Conservation (phyloP, 345 rosid genomes). For the Cochlearia excelsa region DNA sequence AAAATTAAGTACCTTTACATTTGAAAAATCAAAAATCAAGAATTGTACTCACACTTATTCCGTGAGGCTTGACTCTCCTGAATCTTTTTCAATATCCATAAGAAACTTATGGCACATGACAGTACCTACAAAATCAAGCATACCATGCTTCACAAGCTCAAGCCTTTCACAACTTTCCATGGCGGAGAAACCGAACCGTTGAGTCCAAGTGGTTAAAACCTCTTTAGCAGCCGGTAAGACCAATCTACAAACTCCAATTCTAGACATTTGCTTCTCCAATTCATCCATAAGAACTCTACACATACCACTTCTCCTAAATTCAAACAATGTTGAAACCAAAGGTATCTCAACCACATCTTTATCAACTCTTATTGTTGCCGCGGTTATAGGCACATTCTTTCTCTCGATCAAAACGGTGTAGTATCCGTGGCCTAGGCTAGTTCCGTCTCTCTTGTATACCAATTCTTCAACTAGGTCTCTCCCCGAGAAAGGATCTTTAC, state of each 20-base stretch:
- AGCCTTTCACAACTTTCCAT: constrained; percentile 31
- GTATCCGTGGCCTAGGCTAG: constrained; percentile 41
- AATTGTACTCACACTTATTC: no score
- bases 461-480: constrained; percentile 65
- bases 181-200: constrained; percentile 43
- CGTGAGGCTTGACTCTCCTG: background rate
- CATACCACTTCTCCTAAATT: constrained; percentile 56
- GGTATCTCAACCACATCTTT: constrained; percentile 64
- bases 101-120: constrained; percentile 43
- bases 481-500: constrained; percentile 44
- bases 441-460: constrained; percentile 33
- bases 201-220: constrained; percentile 43
- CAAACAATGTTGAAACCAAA: constrained; percentile 53
- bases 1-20: no score
- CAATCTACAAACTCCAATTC: constrained; percentile 44
- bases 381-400: constrained; percentile 48
- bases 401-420: constrained; percentile 55
- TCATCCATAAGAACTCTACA: constrained; percentile 54
- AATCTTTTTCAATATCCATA: background rate
- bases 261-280: constrained; percentile 55
- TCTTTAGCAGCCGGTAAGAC: constrained; percentile 41
- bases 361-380: constrained; percentile 20
- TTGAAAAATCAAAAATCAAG: no score
- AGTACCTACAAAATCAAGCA: constrained; percentile 43
- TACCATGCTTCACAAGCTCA: constrained; percentile 25